phyloP scores from a whole-genome alignment of 352 stramenopile species.

The Phytophthora tubulina region DNA sequence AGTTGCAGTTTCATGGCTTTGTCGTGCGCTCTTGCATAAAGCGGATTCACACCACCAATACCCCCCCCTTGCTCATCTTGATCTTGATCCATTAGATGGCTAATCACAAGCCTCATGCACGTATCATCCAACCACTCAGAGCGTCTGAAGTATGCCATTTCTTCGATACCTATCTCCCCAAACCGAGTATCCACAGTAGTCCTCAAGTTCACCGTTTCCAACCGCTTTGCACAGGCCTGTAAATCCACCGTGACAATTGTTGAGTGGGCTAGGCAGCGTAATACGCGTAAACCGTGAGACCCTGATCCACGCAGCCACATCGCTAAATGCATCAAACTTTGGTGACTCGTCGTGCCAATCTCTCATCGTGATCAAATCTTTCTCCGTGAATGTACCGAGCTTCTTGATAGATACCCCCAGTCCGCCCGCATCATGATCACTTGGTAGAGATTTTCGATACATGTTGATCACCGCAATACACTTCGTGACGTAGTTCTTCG shows the following conservation, averaged over 20 bases:
- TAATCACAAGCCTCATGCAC: slow-evolving; percentile 9
- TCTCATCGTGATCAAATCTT: slow-evolving; percentile 6
- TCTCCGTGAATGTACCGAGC: slow-evolving; percentile 2
- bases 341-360: neutral
- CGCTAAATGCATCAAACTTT: neutral
- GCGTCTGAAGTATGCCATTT: slow-evolving; percentile 11
- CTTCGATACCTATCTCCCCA: neutral
- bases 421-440: neutral
- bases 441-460: slow-evolving; percentile 10
- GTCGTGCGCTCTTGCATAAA: neutral
- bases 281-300: slow-evolving; percentile 1
- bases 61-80: neutral
- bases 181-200: neutral
- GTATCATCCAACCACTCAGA: slow-evolving; percentile 19
- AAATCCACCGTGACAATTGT: slow-evolving; percentile 12
- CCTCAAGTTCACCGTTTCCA: slow-evolving; percentile 6
- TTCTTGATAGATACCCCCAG: slow-evolving; percentile 5
- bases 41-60: slow-evolving; percentile 10
- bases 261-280: slow-evolving; percentile 3
- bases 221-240: slow-evolving; percentile 6
- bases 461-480: slow-evolving; percentile 7
- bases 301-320: neutral
- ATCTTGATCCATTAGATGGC: neutral
- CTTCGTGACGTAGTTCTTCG: neutral
- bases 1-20: neutral